Evolutionary conservation across 2,329 filamentous ascomycete species (phyloP), one percentile per base, ranked within the genome.

Genomic region (Hymenoscyphus occultus): DNA sequence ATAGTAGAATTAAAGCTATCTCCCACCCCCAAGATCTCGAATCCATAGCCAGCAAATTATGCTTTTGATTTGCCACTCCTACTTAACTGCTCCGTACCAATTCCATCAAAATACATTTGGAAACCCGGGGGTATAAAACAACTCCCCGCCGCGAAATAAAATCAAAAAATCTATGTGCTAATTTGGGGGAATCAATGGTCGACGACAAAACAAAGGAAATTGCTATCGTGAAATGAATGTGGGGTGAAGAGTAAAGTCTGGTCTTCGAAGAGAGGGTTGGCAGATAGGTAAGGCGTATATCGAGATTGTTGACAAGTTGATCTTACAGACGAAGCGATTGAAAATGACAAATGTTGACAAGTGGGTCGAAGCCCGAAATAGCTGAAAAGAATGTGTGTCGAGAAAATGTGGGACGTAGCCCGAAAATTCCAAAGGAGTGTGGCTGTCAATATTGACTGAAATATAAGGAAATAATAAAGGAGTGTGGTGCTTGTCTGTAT

Each of bases 401-500:
- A 57, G 54, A 57, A 76, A 73, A 67, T 7, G 68, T 63, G 28
- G 67, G 68, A 68, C 69, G 66, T 66, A 69, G 65, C 67, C 62
- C 32, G 54, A 70, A 71, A 70, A 57, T 59, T 70, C 65, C 61
- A 69, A 77, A 73, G 51, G 74, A 76, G 69, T 69, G 76, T 75
- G 69, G 69, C 31, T 59, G 68, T 68, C 69, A 66, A 68, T 70
- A 62, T 69, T 63, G 71, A 72, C 71, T 60, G 39, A 67, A 45
- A 63, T 57, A 40, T 61, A 72, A 71, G 68, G 67, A 72, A 72
- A 72, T 67, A 69, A 64, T 60, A 58, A 71, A 74, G 39, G 73
- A 75, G 66, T 74, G 74, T 74, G 42, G 70, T 75, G 71, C 71
- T 73, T 64, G 70, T 73, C 67, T 70, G 69, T 61, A 60, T 69